A percentile compares a stretch with the other conserved stretches of the same genome.
Conservation (phyloP, 164 flowering plant species). For the Aristolochia contorta region DNA sequence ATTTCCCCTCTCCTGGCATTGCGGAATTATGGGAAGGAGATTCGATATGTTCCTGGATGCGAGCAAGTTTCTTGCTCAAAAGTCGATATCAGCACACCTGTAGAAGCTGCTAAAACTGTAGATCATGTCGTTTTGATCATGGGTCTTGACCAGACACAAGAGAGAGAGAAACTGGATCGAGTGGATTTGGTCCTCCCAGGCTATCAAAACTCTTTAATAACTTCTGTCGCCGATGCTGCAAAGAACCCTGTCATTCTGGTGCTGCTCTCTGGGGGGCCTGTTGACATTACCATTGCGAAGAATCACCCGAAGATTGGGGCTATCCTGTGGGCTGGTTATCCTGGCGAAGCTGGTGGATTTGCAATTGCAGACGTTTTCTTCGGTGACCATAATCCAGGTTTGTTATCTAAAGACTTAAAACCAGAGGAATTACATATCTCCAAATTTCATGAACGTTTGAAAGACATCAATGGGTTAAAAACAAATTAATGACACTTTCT, state of each 20-base stretch:
- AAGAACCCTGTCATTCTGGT: slow-evolving; percentile 61
- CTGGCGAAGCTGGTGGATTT: slow-evolving; percentile 71
- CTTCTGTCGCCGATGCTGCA: slow-evolving; percentile 40
- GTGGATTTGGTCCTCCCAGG: slow-evolving; percentile 58
- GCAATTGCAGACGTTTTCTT: slow-evolving; percentile 74
- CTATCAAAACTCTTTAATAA: slow-evolving; percentile 44
- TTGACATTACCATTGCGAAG: slow-evolving; percentile 70
- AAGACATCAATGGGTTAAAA: neutral
- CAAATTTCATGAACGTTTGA: too few relatives aligned
- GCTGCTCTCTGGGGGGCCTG: slow-evolving; percentile 61
- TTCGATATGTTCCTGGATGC: slow-evolving; percentile 40
- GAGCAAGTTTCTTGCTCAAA: slow-evolving; percentile 36
- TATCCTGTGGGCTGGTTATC: slow-evolving; percentile 91
- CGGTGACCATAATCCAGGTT: slow-evolving; percentile 85
- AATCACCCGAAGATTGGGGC: slow-evolving; percentile 38
- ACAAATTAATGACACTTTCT: too few relatives aligned
- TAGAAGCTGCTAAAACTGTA: slow-evolving; percentile 38
- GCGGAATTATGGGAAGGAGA: slow-evolving; percentile 24
- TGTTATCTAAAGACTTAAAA: neutral
- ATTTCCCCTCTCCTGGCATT: slow-evolving; percentile 41
- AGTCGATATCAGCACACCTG: slow-evolving; percentile 31
- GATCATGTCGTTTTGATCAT: slow-evolving; percentile 57
- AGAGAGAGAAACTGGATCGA: slow-evolving; percentile 52
- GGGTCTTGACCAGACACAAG: slow-evolving; percentile 74
- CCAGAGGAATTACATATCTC: neutral